phyloP scores from a whole-genome alignment of 169 alveolate species.

The Blepharisma undulans region DNA sequence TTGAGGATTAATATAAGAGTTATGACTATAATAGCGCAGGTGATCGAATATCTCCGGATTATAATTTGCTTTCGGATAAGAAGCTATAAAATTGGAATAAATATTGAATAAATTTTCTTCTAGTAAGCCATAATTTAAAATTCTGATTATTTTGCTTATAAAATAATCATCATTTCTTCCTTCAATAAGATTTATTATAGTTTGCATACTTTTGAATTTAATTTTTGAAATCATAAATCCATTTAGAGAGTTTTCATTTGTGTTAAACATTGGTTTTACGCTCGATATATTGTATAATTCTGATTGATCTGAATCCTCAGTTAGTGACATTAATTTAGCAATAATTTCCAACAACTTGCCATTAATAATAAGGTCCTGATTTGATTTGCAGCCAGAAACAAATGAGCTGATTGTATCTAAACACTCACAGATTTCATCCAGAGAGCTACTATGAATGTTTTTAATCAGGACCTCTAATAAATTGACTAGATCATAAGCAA shows the following conservation, averaged over 20 bases:
- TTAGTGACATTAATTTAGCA: not conserved
- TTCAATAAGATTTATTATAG: constrained; percentile 33
- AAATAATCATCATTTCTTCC: constrained; percentile 13
- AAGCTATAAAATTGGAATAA: not conserved
- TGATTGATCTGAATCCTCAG: not conserved
- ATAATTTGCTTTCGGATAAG: not conserved
- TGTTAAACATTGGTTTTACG: not conserved
- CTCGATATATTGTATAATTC: not conserved
- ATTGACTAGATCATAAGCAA: not conserved
- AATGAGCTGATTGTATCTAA: constrained; percentile 72
- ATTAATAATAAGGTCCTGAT: constrained; percentile 70
- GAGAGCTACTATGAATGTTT: not conserved
- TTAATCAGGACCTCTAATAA: constrained; percentile 9
- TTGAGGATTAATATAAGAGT: not conserved
- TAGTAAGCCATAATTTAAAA: not conserved
- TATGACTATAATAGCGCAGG: not conserved
- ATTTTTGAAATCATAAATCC: constrained; percentile 35
- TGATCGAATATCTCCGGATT: not conserved
- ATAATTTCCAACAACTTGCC: constrained; percentile 32
- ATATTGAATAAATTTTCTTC: constrained; percentile 11
- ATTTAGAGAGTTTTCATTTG: not conserved
- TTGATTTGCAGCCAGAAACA: constrained; percentile 78
- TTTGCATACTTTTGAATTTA: constrained; percentile 31
- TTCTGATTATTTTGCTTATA: constrained; percentile 16
- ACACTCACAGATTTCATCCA: not conserved